Conservation (phyloP, 176 grass and related monocot species). For the Raddia distichophylla region DNA sequence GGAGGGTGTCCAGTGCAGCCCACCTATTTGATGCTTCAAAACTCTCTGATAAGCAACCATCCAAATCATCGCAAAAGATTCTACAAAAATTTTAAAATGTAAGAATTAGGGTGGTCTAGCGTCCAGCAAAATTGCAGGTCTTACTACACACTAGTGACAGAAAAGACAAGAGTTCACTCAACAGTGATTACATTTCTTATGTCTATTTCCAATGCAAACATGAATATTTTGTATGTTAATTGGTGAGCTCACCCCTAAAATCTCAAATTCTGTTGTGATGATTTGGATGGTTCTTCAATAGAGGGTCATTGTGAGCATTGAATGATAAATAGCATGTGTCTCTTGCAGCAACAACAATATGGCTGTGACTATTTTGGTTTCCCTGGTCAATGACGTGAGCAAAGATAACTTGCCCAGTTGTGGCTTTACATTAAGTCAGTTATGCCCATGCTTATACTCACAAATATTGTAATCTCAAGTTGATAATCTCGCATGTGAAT, state of each 20-base stretch:
- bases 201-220: not conserved
- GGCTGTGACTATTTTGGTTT: constrained; percentile 12
- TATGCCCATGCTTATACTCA: constrained; percentile 2
- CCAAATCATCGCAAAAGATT: constrained; percentile 47
- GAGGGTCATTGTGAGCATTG: not conserved
- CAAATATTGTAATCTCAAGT: constrained; percentile 4
- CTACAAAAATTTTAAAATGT: constrained; percentile 40
- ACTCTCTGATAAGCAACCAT: constrained; percentile 32
- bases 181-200: not conserved
- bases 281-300: not conserved
- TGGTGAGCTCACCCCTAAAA: not conserved
- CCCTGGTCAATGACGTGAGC: not conserved
- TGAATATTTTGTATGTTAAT: constrained; percentile 8
- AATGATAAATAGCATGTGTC: not conserved
- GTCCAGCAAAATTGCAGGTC: constrained; percentile 28
- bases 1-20: constrained; percentile 6
- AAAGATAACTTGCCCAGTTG: not conserved
- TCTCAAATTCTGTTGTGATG: constrained; percentile 5
- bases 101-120: constrained; percentile 41
- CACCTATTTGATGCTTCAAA: constrained; percentile 39
- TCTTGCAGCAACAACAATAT: not conserved
- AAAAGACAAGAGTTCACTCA: constrained; percentile 24
- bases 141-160: constrained; percentile 24
- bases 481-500: not conserved
- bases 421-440: constrained; percentile 7